phyloP scores from a whole-genome alignment of 1,139 yeast species.

The Suhomyces chickasaworum region DNA sequence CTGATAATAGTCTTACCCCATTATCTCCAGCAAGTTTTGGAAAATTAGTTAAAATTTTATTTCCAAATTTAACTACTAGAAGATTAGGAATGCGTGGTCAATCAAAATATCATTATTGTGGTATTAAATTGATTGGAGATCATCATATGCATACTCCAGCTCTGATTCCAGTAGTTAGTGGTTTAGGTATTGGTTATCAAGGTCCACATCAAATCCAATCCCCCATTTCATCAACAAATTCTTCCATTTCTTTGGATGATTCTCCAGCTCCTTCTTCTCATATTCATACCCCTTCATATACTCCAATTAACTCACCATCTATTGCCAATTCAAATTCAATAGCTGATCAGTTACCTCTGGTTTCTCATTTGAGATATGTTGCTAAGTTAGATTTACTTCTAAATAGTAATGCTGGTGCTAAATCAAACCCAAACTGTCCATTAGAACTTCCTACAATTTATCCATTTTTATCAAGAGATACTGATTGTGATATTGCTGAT shows the following conservation, averaged over 20 bases:
- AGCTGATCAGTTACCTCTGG: constrained; percentile 22
- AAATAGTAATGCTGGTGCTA: constrained; percentile 23
- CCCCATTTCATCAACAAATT: constrained; percentile 27
- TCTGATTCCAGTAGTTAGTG: constrained; percentile 15
- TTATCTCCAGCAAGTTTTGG: constrained; percentile 89
- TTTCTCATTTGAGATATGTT: constrained; percentile 34
- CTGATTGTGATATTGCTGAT: constrained; percentile 61
- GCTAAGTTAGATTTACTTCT: constrained; percentile 38
- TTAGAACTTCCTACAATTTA: constrained; percentile 55
- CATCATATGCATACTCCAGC: constrained; percentile 21
- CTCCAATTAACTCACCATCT: constrained; percentile 22
- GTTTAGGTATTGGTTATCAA: constrained; percentile 11
- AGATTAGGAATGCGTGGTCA: constrained; percentile 88
- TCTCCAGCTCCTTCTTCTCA: constrained; percentile 18
- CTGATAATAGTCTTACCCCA: constrained; percentile 66
- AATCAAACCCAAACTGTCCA: constrained; percentile 27
- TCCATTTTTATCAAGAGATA: constrained; percentile 49
- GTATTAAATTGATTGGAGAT: constrained; percentile 65
- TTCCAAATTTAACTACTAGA: constrained; percentile 77
- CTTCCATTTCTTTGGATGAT: constrained; percentile 20
- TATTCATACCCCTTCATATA: constrained; percentile 20
- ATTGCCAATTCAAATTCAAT: constrained; percentile 18
- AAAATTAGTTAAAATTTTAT: constrained; percentile 71
- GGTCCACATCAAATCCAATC: constrained; percentile 22
- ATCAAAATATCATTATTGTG: constrained; percentile 90